Evolutionary conservation across 148 eudicot species (phyloP).

Genomic region (Chenopodium album): DNA sequence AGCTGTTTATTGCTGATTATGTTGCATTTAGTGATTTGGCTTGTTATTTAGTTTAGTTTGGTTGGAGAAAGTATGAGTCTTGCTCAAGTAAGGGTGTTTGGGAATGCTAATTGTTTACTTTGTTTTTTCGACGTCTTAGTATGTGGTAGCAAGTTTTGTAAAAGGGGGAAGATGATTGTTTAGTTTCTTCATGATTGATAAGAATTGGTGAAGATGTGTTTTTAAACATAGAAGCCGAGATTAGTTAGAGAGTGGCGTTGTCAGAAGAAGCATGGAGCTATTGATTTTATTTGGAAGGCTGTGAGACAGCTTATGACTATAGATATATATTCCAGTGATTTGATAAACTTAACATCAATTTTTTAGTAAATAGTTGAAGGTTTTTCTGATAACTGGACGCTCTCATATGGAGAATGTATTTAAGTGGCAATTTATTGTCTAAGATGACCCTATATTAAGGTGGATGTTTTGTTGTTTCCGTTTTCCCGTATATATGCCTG

Average conservation of each 20-base stretch:
- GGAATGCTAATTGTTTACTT: neutral
- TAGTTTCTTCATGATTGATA: neutral
- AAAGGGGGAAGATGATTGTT: neutral
- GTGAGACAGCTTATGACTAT: neutral
- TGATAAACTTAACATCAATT: neutral
- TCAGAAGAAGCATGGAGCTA: neutral
- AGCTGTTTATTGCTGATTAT: neutral
- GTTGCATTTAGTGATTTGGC: neutral
- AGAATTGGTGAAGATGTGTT: too few relatives aligned
- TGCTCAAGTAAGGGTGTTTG: neutral
- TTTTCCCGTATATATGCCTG: neutral
- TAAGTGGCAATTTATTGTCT: neutral
- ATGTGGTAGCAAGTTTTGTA: neutral
- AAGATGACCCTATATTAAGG: neutral
- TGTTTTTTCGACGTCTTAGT: neutral
- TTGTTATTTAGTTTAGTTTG: neutral
- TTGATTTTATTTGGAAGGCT: conserved; percentile 3
- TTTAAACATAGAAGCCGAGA: too few relatives aligned
- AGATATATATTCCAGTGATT: neutral
- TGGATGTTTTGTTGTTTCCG: neutral
- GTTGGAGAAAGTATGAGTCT: neutral
- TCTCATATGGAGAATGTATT: neutral
- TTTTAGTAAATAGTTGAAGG: neutral
- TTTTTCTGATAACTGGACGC: neutral
- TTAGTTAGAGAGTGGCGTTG: neutral